Conservation (phyloP, 805 yeast genomes). For the Candida montana region DNA sequence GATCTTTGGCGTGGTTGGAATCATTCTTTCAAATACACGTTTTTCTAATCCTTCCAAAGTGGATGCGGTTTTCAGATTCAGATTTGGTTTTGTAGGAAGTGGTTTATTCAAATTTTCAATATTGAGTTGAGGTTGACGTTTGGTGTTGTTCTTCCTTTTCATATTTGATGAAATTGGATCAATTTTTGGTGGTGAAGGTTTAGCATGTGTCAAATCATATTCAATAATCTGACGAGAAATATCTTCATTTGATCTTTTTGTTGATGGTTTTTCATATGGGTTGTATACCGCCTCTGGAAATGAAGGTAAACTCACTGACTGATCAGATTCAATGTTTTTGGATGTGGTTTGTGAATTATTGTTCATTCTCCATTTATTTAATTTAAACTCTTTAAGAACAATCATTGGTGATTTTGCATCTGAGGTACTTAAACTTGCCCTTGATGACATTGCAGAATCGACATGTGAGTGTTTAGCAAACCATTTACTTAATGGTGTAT, state of each 20-base stretch:
- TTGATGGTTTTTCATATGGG: conserved; percentile 7
- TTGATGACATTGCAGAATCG: conserved; percentile 6
- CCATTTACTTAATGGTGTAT: conserved; percentile 25
- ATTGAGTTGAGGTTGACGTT: not conserved
- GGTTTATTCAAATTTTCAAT: conserved; percentile 13
- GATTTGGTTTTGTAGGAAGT: conserved; percentile 17
- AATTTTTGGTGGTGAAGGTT: conserved; percentile 13
- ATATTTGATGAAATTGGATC: conserved; percentile 7
- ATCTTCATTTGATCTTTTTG: conserved; percentile 2
- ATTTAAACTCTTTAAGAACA: conserved; percentile 21
- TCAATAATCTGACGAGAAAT: conserved; percentile 14
- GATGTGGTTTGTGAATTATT: conserved; percentile 1
- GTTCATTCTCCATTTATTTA: conserved; percentile 9
- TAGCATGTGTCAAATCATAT: conserved; percentile 4
- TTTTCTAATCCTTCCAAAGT: conserved; percentile 19
- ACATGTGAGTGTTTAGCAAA: conserved; percentile 18
- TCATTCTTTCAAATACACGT: conserved; percentile 13
- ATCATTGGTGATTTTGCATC: conserved; percentile 22
- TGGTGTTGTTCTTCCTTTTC: not conserved
- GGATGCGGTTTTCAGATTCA: not conserved
- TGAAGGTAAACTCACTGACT: conserved; percentile 9
- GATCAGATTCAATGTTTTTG: conserved; percentile 16
- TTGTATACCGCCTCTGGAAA: conserved; percentile 18
- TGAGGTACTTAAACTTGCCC: conserved; percentile 19
- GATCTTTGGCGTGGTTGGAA: conserved; percentile 19